Evolutionary conservation across 495 filamentous ascomycete species (phyloP), one percentile per base, ranked within the genome.

Genomic region (Xylaria grammica): DNA sequence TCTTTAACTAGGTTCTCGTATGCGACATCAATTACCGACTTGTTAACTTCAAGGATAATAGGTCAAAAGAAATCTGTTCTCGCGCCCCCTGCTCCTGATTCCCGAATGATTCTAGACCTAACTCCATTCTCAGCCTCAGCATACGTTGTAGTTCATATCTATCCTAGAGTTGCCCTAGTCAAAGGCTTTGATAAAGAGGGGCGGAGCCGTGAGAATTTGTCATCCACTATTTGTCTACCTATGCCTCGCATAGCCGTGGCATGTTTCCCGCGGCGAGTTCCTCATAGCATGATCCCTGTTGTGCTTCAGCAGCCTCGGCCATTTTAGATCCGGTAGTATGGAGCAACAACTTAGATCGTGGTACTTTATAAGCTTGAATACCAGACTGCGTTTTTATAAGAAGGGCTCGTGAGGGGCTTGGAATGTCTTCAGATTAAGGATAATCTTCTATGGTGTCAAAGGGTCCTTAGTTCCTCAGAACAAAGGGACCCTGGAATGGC

Each of bases 1-100:
- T 87, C 13, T 73, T 95, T 61, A 85, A 86, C 20, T 89, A 91
- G 68, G 89, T 94, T 13, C n/a, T 45, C 5, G 17, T 45, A 4
- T 45, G 40, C 32, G 32, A 36, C 32, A 36, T 44, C 40, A 44
- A 11, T 44, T 44, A 44, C 40, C 40, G 40, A 13, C 40, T 44
- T 44, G 17, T n/a, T 44, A 11, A 44, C 17, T 44, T 44, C 17
- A 44, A 44, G 9, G 40, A 4, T 13, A 19, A 44, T 3, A 19
- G 40, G 40, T 44, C 40, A 13, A 44, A 44, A 13, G 40, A 44
- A 13, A 44, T 44, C 40, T 44, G 40, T 44, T 44, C 40, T 13
- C 40, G 17, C 40, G 17, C 40, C 40, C 40, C 40, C 17, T 44
- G 4, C 8, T 44, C 40, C 40, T 44, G 40, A 44, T 44, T 44